Evolutionary conservation across 202 grass and related monocot species (phyloP), one percentile per base, ranked within the genome.

Genomic region (Digitaria exilis): DNA sequence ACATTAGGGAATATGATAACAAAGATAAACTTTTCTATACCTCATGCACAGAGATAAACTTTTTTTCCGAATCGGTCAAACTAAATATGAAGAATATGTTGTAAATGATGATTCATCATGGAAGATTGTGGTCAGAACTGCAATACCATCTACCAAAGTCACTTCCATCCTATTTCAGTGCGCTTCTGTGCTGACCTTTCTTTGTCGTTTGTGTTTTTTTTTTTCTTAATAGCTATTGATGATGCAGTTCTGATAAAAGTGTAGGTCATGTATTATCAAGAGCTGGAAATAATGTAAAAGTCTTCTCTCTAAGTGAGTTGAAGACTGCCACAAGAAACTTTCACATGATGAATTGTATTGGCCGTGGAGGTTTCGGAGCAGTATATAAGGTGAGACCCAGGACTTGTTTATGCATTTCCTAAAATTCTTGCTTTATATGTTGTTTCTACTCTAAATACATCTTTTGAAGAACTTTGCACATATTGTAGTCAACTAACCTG

Each of bases 331-430:
- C 91, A 63, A 24, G 21, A 28, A 90, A 90, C 42, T 93, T 93
- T 81, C 39, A 90, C 61, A 85, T 82, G 79, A 48, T 74, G 57
- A 93, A 93, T 52, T 88, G 80, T 54, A 74, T 93, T 79, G 91
- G 91, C 45, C 85, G 76, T 48, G 91, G 91, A 56, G 91, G 91
- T 55, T 93, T 93, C 59, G 91, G 91, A 68, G 71, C 71, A 1
- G 91, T 93, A 42, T 93, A 93, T 84, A 90, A 93, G 79, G 91
- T 93, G 32, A 70, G 45, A 4, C 56, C 74, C 22, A 77, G 19
- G 51, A 74, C 24, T 65, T 63, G 26, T 84, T 46, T 65, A 46
- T 80, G 77, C 17, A 50, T 80, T 63, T 54, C 69, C 30, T 22
- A 9, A 24, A 4, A 9, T 71, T 77, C 35, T 49, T 66, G 49